Conservation (phyloP, 148 eudicot species). For the Nepenthes gracilis region DNA sequence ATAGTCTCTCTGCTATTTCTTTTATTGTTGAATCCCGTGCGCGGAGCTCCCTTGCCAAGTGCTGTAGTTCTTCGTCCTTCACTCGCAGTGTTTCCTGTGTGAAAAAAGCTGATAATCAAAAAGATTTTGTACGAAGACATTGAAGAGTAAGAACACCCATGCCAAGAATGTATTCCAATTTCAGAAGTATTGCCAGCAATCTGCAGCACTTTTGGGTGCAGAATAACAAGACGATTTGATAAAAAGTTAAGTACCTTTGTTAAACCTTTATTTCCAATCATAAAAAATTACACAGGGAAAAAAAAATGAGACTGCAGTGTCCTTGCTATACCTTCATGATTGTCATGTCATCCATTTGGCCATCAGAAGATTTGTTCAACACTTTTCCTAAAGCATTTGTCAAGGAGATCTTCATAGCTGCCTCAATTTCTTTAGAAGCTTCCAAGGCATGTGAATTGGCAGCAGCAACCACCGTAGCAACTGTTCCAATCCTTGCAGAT, state of each 20-base stretch:
- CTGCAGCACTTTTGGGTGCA: too few species aligned
- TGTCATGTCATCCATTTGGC: slow-evolving; percentile 78
- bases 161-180: too few species aligned
- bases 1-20: slow-evolving; percentile 74
- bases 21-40: slow-evolving; percentile 81
- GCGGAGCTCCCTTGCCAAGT: slow-evolving; percentile 82
- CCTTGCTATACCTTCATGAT: slow-evolving; percentile 64
- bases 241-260: too few species aligned
- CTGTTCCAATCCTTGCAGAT: slow-evolving; percentile 70
- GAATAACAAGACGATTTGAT: too few species aligned
- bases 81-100: slow-evolving; percentile 79
- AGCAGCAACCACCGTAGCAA: slow-evolving; percentile 96
- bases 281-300: too few species aligned
- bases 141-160: neutral
- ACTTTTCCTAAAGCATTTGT: slow-evolving; percentile 77
- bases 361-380: slow-evolving; percentile 53
- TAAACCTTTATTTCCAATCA: too few species aligned
- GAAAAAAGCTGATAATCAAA: slow-evolving; percentile 3
- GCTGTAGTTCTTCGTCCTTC: slow-evolving; percentile 93
- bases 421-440: slow-evolving; percentile 89
- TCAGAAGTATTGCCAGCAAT: too few species aligned
- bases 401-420: slow-evolving; percentile 86
- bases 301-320: neutral
- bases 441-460: slow-evolving; percentile 82
- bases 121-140: neutral